Evolutionary conservation across 306 rosid species (phyloP), one percentile per base, ranked within the genome.

Genomic region (Oemleria cerasiformis): DNA sequence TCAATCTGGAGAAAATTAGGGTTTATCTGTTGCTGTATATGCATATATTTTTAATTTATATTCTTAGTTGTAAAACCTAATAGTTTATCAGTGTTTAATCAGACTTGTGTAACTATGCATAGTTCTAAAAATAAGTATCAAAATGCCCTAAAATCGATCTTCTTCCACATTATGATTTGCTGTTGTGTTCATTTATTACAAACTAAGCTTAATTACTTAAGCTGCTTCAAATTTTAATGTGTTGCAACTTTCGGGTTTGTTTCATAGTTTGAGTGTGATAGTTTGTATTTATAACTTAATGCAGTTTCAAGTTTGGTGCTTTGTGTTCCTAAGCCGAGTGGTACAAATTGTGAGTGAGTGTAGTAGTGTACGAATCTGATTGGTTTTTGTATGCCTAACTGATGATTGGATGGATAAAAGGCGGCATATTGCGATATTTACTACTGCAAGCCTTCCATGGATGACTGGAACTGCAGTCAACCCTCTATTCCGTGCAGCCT

Each of bases 361-460:
- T 9, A 43, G 44, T 25, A 16, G 54, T 25, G 1, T 58, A 34
- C 58, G 55, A 50, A 53, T 75, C 42, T 53, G 57, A 59, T 70
- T 48, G 72, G 67, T 55, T 70, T 64, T 70, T 30, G n/a, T 45
- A 1, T 73, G 73, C 62, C n/a, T 77, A 58, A 49, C 72, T 78
- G 53, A 73, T 58, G 73, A 79, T 44, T 56, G 74, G 80, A 91
- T 91, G 99, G 89, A 84, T 78, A 81, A 72, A 70, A 86, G 85
- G 82, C 82, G 72, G 39, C 91, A 91, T 77, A 78, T 94, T 85
- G 97, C 91, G 39, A 89, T 94, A 83, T 89, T 91, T 70, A 94
- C 99, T 19, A 91, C 99, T 15, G 99, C 99, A 55, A 91, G 99
- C 83, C 96, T 94, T 85, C 98, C 99, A 63, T 94, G 99, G 99